Evolutionary conservation across 768 basidiomycete species (phyloP).

Genomic region (Russula sp.): DNA sequence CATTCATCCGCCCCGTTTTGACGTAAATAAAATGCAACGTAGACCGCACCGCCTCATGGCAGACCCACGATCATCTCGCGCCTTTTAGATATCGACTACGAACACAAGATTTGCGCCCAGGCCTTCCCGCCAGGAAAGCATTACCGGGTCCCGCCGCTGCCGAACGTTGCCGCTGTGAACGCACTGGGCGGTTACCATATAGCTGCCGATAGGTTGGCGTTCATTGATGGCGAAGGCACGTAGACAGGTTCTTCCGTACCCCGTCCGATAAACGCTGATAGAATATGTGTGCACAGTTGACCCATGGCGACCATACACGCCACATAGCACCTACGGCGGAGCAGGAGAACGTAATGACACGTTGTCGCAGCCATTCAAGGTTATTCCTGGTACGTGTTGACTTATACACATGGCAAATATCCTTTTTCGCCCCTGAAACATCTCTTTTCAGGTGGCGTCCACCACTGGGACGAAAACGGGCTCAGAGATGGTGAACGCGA

Average conservation of each 20-base stretch:
- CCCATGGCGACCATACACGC: conserved; percentile 87
- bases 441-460: conserved; percentile 55
- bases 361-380: conserved; percentile 71
- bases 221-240: conserved; percentile 81
- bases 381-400: conserved; percentile 70
- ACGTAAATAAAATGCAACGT: background rate
- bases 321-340: conserved; percentile 61
- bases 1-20: background rate
- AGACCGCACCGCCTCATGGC: conserved; percentile 71
- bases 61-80: conserved; percentile 77
- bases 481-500: conserved; percentile 57
- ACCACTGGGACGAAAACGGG: conserved; percentile 79
- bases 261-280: background rate
- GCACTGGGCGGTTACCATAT: conserved; percentile 80
- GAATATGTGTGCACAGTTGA: conserved; percentile 52
- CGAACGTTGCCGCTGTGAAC: conserved; percentile 84
- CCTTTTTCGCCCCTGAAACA: background rate
- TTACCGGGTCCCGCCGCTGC: conserved; percentile 65
- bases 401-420: background rate
- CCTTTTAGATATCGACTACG: conserved; percentile 68
- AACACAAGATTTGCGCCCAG: conserved; percentile 64
- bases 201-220: conserved; percentile 74
- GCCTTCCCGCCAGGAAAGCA: conserved; percentile 76
- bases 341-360: conserved; percentile 71
- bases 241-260: background rate